These are phyloP conservation scores for Alnus glutinosa DNA, from an alignment of 306 rosid genomes.

Conservation along the genomic window DNA sequence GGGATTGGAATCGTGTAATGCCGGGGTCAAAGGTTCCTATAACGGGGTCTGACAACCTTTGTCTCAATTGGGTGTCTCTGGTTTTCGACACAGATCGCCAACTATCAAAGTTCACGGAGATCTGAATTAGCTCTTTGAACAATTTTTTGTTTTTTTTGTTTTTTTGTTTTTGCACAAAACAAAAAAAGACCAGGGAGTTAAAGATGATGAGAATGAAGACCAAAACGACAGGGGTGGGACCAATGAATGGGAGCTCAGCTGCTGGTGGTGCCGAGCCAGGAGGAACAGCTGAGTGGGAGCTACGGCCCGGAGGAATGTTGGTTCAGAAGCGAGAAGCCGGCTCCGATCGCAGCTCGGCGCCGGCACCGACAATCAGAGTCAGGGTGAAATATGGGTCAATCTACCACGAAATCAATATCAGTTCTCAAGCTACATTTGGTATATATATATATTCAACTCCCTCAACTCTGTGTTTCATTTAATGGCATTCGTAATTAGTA, in stretches of 20 bases:
- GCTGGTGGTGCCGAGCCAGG: constrained; percentile 50
- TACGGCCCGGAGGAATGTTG: constrained; percentile 96
- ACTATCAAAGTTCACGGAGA: constrained; percentile 46
- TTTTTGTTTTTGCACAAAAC: constrained; percentile 5
- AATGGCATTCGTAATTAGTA: not conserved
- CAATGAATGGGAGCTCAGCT: constrained; percentile 41
- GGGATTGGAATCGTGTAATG: constrained; percentile 51
- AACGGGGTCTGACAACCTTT: constrained; percentile 34
- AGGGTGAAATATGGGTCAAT: constrained; percentile 76
- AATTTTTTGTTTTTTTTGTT: not conserved
- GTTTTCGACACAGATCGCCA: constrained; percentile 45
- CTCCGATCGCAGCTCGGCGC: constrained; percentile 62
- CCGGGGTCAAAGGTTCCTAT: constrained; percentile 49
- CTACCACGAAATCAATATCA: constrained; percentile 78
- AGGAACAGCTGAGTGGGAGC: constrained; percentile 72
- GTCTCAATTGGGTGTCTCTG: constrained; percentile 51
- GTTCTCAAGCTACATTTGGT: constrained; percentile 87
- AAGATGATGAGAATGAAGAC: constrained; percentile 87
- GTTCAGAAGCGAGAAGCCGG: constrained; percentile 74
- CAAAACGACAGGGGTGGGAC: constrained; percentile 41
- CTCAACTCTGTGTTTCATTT: not conserved
- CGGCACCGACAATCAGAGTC: constrained; percentile 69
- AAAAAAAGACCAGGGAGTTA: not conserved
- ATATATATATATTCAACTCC: constrained; percentile 17
- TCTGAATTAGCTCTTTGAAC: constrained; percentile 28